A percentile compares a stretch with the other conserved stretches of the same genome.
phyloP scores from a whole-genome alignment of 2,329 filamentous ascomycete genomes.

The Beauveria sp. region DNA sequence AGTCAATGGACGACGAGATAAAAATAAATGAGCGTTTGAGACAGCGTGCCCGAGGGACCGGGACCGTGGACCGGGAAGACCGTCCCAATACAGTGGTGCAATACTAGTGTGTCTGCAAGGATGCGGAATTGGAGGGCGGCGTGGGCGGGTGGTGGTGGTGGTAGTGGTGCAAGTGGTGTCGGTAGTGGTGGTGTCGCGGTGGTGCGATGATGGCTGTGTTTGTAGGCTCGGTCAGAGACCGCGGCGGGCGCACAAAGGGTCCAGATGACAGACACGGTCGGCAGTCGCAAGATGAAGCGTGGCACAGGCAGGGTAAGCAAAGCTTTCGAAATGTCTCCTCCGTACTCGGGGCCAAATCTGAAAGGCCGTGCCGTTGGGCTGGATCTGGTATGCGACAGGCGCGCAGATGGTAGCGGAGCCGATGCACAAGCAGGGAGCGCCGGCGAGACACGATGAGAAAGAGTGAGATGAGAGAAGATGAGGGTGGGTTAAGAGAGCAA shows the following conservation, averaged over 20 bases:
- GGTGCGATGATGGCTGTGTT: background rate
- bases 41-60: background rate
- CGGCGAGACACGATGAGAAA: background rate
- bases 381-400: background rate
- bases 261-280: background rate
- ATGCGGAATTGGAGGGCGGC: background rate
- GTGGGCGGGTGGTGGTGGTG: background rate
- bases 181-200: background rate
- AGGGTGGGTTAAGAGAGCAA: background rate
- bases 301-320: background rate
- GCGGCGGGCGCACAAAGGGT: background rate
- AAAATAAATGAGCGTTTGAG: constrained; percentile 3
- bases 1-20: background rate
- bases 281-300: background rate
- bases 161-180: background rate
- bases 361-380: background rate
- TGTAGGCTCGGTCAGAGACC: background rate
- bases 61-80: background rate
- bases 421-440: background rate
- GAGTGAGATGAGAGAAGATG: background rate
- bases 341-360: background rate
- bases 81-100: no score
- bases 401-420: background rate
- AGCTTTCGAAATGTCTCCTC: background rate
- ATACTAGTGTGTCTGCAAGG: background rate